phyloP scores from a whole-genome alignment of 495 filamentous ascomycete species.

The Aspergillus nanangensis region DNA sequence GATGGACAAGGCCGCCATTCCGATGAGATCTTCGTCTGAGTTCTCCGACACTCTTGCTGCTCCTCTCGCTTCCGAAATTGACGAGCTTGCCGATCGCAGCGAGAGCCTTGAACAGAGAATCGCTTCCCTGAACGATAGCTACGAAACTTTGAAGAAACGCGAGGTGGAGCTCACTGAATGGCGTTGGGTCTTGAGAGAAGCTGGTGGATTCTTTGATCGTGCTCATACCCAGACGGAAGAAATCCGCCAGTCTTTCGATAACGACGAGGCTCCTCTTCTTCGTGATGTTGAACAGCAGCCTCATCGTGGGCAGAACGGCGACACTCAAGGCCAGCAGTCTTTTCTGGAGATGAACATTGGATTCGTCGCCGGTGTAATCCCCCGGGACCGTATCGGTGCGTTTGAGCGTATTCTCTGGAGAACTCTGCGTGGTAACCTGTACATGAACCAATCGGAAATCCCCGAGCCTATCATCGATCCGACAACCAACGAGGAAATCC shows the following conservation, averaged over 20 bases:
- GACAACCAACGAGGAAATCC: constrained; percentile 78
- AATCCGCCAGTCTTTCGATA: constrained; percentile 84
- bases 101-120: constrained; percentile 90
- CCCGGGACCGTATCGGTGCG: constrained; percentile 83
- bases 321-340: constrained; percentile 70
- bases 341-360: constrained; percentile 98
- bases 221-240: constrained; percentile 95
- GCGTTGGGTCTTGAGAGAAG: constrained; percentile 94
- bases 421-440: constrained; percentile 93
- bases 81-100: constrained; percentile 86
- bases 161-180: constrained; percentile 96
- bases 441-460: constrained; percentile 99
- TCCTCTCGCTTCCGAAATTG: constrained; percentile 87
- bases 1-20: constrained; percentile 87
- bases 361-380: constrained; percentile 98
- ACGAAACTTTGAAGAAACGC: constrained; percentile 94
- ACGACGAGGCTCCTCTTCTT: constrained; percentile 77
- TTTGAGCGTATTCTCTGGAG: constrained; percentile 98
- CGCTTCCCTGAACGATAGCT: constrained; percentile 88
- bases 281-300: constrained; percentile 80
- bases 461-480: constrained; percentile 92
- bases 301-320: constrained; percentile 56
- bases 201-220: constrained; percentile 94
- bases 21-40: constrained; percentile 78
- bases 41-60: constrained; percentile 80